Evolutionary conservation across 768 basidiomycete genomes (phyloP).

Genomic region (Grammothele lineata): DNA sequence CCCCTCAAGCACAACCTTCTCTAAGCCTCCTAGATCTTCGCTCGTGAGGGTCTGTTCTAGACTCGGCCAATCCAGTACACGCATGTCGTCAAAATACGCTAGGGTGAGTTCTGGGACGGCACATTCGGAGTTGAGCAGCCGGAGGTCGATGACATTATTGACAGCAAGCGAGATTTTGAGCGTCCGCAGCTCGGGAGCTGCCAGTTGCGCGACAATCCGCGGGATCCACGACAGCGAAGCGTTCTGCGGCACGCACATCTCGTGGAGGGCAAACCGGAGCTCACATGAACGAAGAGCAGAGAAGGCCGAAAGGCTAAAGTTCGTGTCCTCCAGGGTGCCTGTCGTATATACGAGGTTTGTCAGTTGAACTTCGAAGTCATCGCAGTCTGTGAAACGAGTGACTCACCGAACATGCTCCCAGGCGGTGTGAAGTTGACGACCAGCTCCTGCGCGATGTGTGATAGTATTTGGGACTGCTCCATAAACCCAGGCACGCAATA

Average conservation of each 20-base stretch:
- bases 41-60: constrained; percentile 2
- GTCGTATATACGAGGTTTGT: too few species aligned
- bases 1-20: constrained; percentile 15
- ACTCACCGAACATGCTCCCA: constrained; percentile 5
- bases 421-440: constrained; percentile 1
- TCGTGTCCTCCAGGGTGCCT: background rate
- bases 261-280: constrained; percentile 17
- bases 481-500: background rate
- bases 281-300: constrained; percentile 14
- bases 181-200: constrained; percentile 12
- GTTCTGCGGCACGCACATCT: constrained; percentile 24
- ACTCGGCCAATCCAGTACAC: constrained; percentile 17
- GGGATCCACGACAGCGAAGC: constrained; percentile 19
- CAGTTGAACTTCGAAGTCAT: too few species aligned
- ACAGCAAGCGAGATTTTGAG: constrained; percentile 17
- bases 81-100: constrained; percentile 20
- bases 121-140: constrained; percentile 22
- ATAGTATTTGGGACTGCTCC: background rate
- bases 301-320: constrained; percentile 13
- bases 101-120: constrained; percentile 15
- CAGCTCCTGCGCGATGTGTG: constrained; percentile 2
- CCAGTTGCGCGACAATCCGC: constrained; percentile 15
- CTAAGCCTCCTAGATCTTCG: background rate
- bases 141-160: constrained; percentile 21
- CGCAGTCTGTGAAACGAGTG: too few species aligned